A percentile compares a stretch with the other conserved stretches of the same genome.
Conservation (phyloP, 75 land plant species). For the Cunninghamia lanceolata region DNA sequence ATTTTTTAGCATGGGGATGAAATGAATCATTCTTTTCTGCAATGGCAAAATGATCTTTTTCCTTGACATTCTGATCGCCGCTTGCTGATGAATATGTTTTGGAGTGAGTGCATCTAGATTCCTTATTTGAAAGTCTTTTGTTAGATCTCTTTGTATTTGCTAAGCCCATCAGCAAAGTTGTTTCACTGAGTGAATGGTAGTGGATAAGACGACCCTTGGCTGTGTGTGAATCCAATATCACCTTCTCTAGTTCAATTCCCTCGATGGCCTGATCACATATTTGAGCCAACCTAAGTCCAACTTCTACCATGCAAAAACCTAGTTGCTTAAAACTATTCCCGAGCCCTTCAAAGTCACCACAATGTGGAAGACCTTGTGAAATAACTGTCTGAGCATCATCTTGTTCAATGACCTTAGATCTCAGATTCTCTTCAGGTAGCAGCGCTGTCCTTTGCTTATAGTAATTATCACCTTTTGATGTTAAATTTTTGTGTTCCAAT, state of each 20-base stretch:
- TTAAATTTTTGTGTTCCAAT: constrained; percentile 1
- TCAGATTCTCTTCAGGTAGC: constrained; percentile 1
- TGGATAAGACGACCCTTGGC: constrained; percentile 98
- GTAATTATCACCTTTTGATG: constrained; percentile 3
- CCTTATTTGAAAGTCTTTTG: constrained; percentile 2
- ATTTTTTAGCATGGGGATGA: neutral
- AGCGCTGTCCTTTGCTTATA: neutral
- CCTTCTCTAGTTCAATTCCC: constrained; percentile 58
- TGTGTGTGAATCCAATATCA: constrained; percentile 61
- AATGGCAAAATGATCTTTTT: neutral
- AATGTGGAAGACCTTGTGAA: neutral
- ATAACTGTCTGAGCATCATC: neutral
- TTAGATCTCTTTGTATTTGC: constrained; percentile 13
- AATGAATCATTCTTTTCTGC: constrained; percentile 1
- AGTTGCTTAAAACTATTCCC: constrained; percentile 51
- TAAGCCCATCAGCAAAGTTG: constrained; percentile 12
- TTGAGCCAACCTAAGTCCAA: constrained; percentile 72
- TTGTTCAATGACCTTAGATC: neutral
- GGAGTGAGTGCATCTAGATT: neutral
- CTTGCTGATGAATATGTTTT: constrained; percentile 7
- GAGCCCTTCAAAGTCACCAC: constrained; percentile 36
- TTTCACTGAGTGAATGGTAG: constrained; percentile 77
- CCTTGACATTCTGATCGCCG: neutral
- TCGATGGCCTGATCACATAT: constrained; percentile 70
- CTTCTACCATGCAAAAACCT: constrained; percentile 75